Base-by-base conservation (phyloP, 1,139 yeast genomes). In the Trichomonascaceae sp. region DNA sequence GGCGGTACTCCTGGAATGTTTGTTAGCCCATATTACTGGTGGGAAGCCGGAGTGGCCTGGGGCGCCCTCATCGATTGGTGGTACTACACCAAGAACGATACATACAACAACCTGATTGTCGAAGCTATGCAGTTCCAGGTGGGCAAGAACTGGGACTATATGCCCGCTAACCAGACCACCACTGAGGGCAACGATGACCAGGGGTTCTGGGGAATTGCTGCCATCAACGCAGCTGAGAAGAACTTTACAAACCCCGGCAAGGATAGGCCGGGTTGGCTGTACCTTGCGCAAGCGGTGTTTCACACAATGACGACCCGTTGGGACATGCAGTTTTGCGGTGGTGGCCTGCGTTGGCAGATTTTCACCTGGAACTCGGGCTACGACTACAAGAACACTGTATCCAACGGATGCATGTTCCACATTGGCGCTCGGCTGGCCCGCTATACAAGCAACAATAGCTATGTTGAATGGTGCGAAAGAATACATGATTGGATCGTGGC, bases 41-140 rank as follows among this genome's bases (percentile, higher is more conserved):
- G 96, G 96, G 89, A 85, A 61, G 94, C 95, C 25, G 97, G 97
- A 51, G 95, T 93, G 43, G 96, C 93, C 4, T 82, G 85, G 82
- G 93, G 94, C 4, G 67, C 81, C 15, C 64, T 87, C 67, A 58
- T 85, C 30, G 95, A 85, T 54, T 79, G 75, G 55, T 69, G 82
- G 60, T 76, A 55, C 50, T 76, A 67, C 50, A 73, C 82, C 64
- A 71, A 79, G 32, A 76, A 84, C 52, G 75, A 72, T 47, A 73
- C 89, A 0, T 79, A 69, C 48, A 74, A 67, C 28, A 69, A 68
- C 18, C 44, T 66, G 25, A 68, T 84, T 39, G 70, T 70, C 50
- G 61, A 67, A 36, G 81, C 92, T 3, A 56, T 87, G 49, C 53
- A 69, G 34, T 77, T 74, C 51, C 96, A 87, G 58, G 72, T 74